Evolutionary conservation across 495 filamentous ascomycete genomes (phyloP), one percentile per base, ranked within the genome.

Genomic region (Trichocladium antarcticum): DNA sequence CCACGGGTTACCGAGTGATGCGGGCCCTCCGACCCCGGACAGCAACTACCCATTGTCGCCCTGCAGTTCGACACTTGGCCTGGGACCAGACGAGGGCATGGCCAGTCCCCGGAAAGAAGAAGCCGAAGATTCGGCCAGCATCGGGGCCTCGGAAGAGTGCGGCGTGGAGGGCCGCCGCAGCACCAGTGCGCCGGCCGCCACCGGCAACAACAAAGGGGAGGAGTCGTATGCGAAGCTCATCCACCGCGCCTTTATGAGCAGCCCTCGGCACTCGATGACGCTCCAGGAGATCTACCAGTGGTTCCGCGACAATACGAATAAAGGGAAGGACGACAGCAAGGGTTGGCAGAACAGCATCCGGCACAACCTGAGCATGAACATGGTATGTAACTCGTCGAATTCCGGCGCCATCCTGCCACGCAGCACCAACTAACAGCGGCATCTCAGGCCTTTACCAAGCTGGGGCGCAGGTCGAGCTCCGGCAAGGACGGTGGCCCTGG

Each of bases 311-410:
- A 83, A 95, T 55, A 95, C 87, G 1, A 74, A 77, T 44, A 93
- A 89, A 58, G 80, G 76, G 1, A 82, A 71, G 38, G 74, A 74
- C 32, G 68, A 74, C 14, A 73, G 68, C 22, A 86, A 82, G 57
- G 93, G 89, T 3, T 97, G 93, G 92, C 85, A 92, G 66, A 97
- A 96, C 67, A 95, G 89, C 64, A 92, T 98, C 46, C 80, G 92
- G 6, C 92, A 98, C 59, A 98, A 98, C 57, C 69, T 98, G 0
- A 95, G 88, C 11, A 98, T 98, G 92, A 98, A 98, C 59, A 75
- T 72, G 35, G 92, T 96, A 76, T 65, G 47, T 39, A 31, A 15
- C 15, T 16, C 8, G 7, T 2, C 14, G n/a, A 38, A 15, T 21
- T 14, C 35, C 19, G 22, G 34, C 35, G 20, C 39, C n/a, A n/a